Evolutionary conservation across 2,329 filamentous ascomycete species (phyloP).

Genomic region (Colletotrichum orbiculare): DNA sequence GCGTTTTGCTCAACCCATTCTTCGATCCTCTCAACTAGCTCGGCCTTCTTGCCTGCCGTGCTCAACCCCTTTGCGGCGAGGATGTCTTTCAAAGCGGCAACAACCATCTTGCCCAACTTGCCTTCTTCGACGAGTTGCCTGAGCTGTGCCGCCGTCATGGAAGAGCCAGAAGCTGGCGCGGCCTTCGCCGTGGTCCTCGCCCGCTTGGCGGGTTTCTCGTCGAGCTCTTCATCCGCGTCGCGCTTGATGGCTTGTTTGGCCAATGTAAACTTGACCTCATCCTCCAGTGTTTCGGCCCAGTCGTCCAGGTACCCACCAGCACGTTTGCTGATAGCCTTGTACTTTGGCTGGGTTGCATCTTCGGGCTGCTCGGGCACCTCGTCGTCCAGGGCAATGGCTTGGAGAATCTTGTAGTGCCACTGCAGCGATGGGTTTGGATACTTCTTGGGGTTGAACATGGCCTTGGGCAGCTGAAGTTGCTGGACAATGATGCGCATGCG

Average conservation of each 20-base stretch:
- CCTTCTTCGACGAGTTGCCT: conserved; percentile 57
- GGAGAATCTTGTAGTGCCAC: conserved; percentile 96
- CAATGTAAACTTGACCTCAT: conserved; percentile 56
- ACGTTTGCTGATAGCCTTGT: conserved; percentile 89
- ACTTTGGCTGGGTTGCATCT: conserved; percentile 87
- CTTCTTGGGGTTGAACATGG: conserved; percentile 82
- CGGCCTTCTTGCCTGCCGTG: conserved; percentile 63
- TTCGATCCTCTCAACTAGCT: conserved; percentile 65
- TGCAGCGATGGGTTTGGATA: conserved; percentile 94
- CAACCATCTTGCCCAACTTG: conserved; percentile 64
- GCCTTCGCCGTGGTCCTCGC: conserved; percentile 46
- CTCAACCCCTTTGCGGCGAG: conserved; percentile 60
- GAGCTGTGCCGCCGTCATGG: conserved; percentile 58
- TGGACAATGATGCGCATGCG: conserved; percentile 85
- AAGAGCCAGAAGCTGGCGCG: conserved; percentile 46
- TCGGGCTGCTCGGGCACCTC: conserved; percentile 79
- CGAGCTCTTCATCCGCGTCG: conserved; percentile 59
- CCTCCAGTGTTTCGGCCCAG: conserved; percentile 77
- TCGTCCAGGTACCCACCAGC: conserved; percentile 82
- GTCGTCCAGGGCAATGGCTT: conserved; percentile 91
- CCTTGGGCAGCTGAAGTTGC: conserved; percentile 89
- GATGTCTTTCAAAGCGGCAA: conserved; percentile 63
- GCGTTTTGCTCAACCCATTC: conserved; percentile 64
- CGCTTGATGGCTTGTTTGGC: conserved; percentile 61
- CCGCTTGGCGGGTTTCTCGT: conserved; percentile 59